A percentile compares a stretch with the other conserved stretches of the same genome.
Evolutionary conservation across 345 rosid genomes (phyloP).

Genomic region (Syzygium oleosum): DNA sequence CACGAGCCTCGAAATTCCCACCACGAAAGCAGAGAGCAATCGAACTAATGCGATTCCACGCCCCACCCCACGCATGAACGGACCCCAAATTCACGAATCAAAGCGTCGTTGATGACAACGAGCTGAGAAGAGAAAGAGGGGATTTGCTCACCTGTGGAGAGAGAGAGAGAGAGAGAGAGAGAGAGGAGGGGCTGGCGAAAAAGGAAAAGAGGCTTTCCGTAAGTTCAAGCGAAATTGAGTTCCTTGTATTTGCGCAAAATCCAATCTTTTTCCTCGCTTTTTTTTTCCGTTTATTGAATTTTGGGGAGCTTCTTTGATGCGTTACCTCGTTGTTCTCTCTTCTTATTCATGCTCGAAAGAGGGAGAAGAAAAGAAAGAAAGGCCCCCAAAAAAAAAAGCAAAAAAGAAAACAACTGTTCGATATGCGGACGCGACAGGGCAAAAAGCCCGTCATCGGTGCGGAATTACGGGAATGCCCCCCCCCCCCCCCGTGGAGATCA

Average conservation of each 20-base stretch:
- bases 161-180: not conserved
- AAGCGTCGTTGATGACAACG: not conserved
- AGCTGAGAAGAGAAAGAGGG: not conserved
- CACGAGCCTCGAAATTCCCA: not conserved
- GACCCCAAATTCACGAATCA: not conserved
- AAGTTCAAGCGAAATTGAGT: not conserved
- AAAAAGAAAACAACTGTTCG: not conserved
- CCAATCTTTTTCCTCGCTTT: not conserved
- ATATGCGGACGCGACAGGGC: not conserved
- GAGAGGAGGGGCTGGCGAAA: not conserved
- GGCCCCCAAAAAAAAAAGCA: fast-evolving
- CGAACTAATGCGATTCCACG: not conserved
- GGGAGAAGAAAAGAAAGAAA: not conserved
- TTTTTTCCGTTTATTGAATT: not conserved
- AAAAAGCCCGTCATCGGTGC: not conserved
- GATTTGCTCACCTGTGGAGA: not conserved
- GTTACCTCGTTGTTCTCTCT: not conserved
- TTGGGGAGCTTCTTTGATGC: not conserved
- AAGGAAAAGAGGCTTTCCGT: not conserved
- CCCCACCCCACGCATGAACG: not conserved
- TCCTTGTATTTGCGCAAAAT: not conserved
- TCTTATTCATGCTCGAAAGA: not conserved
- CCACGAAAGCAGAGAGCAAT: not conserved
- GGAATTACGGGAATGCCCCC: not conserved
- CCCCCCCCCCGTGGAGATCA: not conserved